Percentiles rank a stretch among this genome's conserved stretches.
These are phyloP conservation scores for Aspergillus vadensis DNA, from an alignment of 2,329 filamentous ascomycete genomes.

Conservation along the genomic window DNA sequence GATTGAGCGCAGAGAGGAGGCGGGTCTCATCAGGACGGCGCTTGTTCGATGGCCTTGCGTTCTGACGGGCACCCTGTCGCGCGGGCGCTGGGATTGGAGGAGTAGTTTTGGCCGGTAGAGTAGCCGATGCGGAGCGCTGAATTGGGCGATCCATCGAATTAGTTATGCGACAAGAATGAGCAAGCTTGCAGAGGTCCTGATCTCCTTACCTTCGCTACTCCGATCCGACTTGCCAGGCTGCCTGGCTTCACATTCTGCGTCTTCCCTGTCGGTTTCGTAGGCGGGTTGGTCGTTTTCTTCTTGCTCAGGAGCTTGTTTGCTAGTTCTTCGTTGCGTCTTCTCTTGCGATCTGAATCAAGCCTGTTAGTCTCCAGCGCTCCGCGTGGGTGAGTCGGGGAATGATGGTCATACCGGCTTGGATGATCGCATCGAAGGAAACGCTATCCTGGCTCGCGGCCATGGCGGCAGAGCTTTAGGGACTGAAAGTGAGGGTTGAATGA, in stretches of 20 bases:
- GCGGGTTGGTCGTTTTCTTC: slow-evolving; percentile 53
- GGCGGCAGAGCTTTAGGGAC: slow-evolving; percentile 4
- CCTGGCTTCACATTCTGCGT: slow-evolving; percentile 48
- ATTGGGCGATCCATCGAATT: slow-evolving; percentile 5
- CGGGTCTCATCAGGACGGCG: slow-evolving; percentile 40
- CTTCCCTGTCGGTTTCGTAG: slow-evolving; percentile 43
- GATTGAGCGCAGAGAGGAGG: slow-evolving; percentile 34
- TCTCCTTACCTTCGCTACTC: slow-evolving; percentile 56
- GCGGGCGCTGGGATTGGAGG: slow-evolving; percentile 36
- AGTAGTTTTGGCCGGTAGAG: slow-evolving; percentile 39
- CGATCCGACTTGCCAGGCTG: slow-evolving; percentile 61
- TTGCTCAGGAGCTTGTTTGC: slow-evolving; percentile 62
- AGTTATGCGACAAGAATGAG: slow-evolving; percentile 4
- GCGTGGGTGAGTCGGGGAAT: neutral
- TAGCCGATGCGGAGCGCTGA: slow-evolving; percentile 46
- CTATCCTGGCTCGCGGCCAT: slow-evolving; percentile 43
- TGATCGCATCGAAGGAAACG: slow-evolving; percentile 54
- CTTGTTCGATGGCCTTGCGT: slow-evolving; percentile 31
- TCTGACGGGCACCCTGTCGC: slow-evolving; percentile 21
- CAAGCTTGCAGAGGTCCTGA: neutral
- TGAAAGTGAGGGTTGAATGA: slow-evolving; percentile 1
- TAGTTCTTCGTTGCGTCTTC: slow-evolving; percentile 58
- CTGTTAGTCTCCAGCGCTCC: neutral
- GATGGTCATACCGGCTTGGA: slow-evolving; percentile 49
- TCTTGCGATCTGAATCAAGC: slow-evolving; percentile 47